These are phyloP conservation scores for Colletotrichum euphorbiae DNA, from an alignment of 2,329 filamentous ascomycete genomes.

Conservation along the genomic window DNA sequence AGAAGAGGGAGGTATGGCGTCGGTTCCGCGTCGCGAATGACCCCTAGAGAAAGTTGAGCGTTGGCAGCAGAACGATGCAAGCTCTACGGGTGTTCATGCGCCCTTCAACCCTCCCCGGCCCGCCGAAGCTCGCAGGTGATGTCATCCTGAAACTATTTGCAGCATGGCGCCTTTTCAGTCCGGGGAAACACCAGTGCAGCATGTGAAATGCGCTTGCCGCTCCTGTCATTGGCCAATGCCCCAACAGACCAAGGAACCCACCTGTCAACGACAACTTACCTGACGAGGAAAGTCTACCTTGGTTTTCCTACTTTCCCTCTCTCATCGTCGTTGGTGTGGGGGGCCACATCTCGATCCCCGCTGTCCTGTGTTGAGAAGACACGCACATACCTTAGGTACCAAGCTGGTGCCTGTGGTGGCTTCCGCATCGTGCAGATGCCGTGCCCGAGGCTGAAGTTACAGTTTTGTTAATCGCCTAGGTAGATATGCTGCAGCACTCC, in stretches of 20 bases:
- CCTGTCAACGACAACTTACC: too few relatives aligned
- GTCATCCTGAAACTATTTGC: constrained; percentile 40
- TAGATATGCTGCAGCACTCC: not conserved
- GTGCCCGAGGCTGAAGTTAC: not conserved
- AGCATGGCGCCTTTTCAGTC: constrained; percentile 19
- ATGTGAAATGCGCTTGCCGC: constrained; percentile 28
- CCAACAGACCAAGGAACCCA: constrained; percentile 3
- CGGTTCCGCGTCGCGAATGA: too few relatives aligned
- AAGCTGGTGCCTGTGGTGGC: not conserved
- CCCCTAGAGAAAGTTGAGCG: not conserved
- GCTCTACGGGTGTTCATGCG: constrained; percentile 4
- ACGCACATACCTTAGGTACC: too few relatives aligned
- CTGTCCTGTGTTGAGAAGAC: too few relatives aligned
- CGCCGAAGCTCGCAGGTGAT: constrained; percentile 36
- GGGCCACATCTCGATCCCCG: constrained; percentile 4
- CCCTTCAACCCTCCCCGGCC: constrained; percentile 14
- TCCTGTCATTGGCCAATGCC: constrained; percentile 32
- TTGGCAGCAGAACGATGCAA: not conserved
- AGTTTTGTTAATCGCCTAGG: too few relatives aligned
- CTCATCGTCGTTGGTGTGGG: not conserved
- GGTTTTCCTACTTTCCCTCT: not conserved
- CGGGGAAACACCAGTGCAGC: constrained; percentile 39
- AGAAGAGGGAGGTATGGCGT: not conserved
- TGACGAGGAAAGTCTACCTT: not conserved
- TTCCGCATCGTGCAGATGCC: constrained; percentile 4